phyloP scores from a whole-genome alignment of 2,329 filamentous ascomycete genomes.

The Colletotrichum sp. region DNA sequence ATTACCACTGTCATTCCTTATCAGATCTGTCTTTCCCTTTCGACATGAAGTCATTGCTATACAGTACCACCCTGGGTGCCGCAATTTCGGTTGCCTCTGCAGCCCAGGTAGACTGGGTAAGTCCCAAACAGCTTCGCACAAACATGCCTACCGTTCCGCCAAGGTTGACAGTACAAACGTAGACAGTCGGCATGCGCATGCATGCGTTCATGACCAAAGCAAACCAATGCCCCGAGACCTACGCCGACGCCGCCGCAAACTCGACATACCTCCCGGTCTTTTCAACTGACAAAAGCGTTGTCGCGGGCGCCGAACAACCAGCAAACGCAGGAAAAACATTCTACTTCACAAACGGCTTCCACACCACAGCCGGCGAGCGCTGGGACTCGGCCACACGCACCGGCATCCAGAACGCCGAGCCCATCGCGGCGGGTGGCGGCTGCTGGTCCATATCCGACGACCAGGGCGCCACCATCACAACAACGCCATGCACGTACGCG shows the following conservation, averaged over 20 bases:
- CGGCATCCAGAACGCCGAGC: background rate
- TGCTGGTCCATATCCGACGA: background rate
- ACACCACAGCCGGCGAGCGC: background rate
- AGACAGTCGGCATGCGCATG: background rate
- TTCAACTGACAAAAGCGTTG: background rate
- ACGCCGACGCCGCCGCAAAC: background rate
- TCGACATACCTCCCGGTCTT: background rate
- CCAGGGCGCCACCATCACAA: background rate
- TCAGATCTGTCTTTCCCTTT: background rate
- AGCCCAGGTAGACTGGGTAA: background rate
- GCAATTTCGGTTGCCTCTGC: background rate
- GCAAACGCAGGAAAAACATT: background rate
- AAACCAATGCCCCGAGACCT: background rate
- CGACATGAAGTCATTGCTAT: background rate
- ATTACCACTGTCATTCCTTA: background rate
- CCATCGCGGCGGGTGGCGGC: background rate
- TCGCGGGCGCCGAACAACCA: background rate
- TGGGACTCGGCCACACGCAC: background rate
- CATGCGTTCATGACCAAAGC: background rate
- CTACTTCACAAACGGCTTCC: background rate
- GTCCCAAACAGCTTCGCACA: background rate
- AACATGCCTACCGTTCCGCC: background rate
- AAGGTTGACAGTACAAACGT: rapidly evolving
- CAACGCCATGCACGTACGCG: background rate
- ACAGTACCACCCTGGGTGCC: rapidly evolving